Percentiles rank a stretch among this genome's conserved stretches.
Evolutionary conservation across 163 green algal species (phyloP).

Genomic region (Scenedesmus sp.): DNA sequence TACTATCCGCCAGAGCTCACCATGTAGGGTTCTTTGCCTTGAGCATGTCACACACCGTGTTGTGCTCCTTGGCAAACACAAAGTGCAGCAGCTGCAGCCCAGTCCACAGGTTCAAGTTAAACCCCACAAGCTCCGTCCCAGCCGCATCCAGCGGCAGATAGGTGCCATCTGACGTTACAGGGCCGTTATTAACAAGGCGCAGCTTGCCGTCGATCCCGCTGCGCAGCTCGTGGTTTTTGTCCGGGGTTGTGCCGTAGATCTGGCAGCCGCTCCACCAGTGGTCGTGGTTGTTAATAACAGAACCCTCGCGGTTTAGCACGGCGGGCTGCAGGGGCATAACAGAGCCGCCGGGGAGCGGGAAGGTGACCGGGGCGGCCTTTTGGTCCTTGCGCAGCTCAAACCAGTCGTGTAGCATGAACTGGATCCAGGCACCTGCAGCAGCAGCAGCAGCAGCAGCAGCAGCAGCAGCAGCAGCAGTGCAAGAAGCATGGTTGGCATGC

Average conservation of each 20-base stretch:
- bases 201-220: conserved; percentile 32
- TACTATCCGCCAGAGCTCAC: neutral
- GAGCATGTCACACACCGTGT: conserved; percentile 44
- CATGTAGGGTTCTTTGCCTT: conserved; percentile 19
- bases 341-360: conserved; percentile 10
- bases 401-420: conserved; percentile 42
- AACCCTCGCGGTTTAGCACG: neutral
- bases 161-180: conserved; percentile 14
- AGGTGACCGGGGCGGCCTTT: neutral
- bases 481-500: too few relatives aligned
- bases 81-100: conserved; percentile 42
- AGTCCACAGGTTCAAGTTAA: conserved; percentile 41
- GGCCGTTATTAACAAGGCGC: neutral
- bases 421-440: conserved; percentile 38
- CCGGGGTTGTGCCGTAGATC: conserved; percentile 16
- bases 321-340: conserved; percentile 16
- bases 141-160: conserved; percentile 24
- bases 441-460: neutral
- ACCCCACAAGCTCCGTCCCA: conserved; percentile 24
- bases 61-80: conserved; percentile 57
- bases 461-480: neutral
- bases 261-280: conserved; percentile 27
- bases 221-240: neutral
- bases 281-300: conserved; percentile 23
- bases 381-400: conserved; percentile 38